phyloP scores from a whole-genome alignment of 495 filamentous ascomycete genomes.

The Hypomontagnella submonticulosa region DNA sequence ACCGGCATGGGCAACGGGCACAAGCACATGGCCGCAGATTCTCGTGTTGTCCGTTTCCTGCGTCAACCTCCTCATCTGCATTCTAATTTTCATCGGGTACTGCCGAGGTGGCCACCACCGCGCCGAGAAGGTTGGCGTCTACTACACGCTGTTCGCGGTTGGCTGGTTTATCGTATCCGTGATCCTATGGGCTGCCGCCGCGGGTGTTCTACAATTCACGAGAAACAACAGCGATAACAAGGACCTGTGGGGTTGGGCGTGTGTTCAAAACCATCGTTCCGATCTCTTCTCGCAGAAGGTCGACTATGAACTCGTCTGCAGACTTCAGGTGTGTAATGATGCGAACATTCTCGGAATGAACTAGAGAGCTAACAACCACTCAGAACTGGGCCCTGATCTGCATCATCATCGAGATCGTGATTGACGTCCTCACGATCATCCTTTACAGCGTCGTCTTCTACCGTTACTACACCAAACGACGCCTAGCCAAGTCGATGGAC shows the following conservation, averaged over 20 bases:
- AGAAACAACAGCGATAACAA: conserved; percentile 77
- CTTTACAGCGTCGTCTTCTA: conserved; percentile 97
- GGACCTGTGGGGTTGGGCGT: conserved; percentile 98
- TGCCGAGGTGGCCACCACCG: conserved; percentile 87
- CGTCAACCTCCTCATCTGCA: conserved; percentile 80
- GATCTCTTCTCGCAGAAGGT: conserved; percentile 80
- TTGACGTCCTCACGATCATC: conserved; percentile 89
- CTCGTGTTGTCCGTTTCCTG: conserved; percentile 79
- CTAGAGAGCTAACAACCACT: conserved; percentile 22
- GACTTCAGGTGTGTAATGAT: conserved; percentile 76
- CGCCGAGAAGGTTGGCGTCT: conserved; percentile 91
- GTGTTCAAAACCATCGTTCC: conserved; percentile 83
- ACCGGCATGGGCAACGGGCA: conserved; percentile 82
- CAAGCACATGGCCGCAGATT: conserved; percentile 90
- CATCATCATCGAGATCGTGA: conserved; percentile 94
- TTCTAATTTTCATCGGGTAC: conserved; percentile 86
- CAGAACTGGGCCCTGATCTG: conserved; percentile 97
- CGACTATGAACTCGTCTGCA: conserved; percentile 92
- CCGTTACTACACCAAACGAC: conserved; percentile 93
- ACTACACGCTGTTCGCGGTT: conserved; percentile 92
- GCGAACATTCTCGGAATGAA: neutral
- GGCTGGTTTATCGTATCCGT: conserved; percentile 94
- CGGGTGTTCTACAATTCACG: conserved; percentile 81
- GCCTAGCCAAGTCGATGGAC: conserved; percentile 95
- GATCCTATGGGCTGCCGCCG: conserved; percentile 90